Evolutionary conservation across 208 protist genomes (phyloP), one percentile per base, ranked within the genome.

Genomic region (Trypanosoma avium): DNA sequence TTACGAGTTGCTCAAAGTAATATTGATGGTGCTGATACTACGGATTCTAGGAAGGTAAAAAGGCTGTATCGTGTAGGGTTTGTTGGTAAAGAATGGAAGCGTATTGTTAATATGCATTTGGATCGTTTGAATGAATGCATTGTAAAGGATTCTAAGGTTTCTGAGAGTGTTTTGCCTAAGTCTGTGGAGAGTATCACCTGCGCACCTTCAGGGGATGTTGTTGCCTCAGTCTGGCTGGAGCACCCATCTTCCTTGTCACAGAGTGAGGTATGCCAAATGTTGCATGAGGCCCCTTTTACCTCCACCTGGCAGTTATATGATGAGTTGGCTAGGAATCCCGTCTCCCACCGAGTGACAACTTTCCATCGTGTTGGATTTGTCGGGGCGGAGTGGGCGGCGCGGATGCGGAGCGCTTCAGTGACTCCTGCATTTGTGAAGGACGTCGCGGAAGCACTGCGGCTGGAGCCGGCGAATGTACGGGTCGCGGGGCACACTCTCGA

Each of bases 281-380:
- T 91, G 54, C 67, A 81, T 36, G 64, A 50, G 8, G 80, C 84
- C 2, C 75, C 73, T 3, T 91, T 84, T 74, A 24, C 72, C 9
- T 67, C 74, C 9, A 78, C 86, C 26, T 91, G 84, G 84, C 54
- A 45, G 35, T 61, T 91, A 15, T 87, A 91, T 69, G 83, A 85
- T 68, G 53, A 70, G 17, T 21, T 46, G 0, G n/a, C n/a, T n/a
- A n/a, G n/a, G n/a, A n/a, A n/a, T n/a, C n/a, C n/a, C n/a, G n/a
- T n/a, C n/a, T n/a, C n/a, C n/a, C n/a, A n/a, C n/a, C n/a, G n/a
- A n/a, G n/a, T n/a, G 49, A 84, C 70, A 8, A 86, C 81, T 6
- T 85, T 86, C 55, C 84, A 91, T 36, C 84, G 84, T 38, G 75
- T 91, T 2, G 84, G 84, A 21, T 91, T 91, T 54, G 75, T 87